A percentile compares a stretch with the other conserved stretches of the same genome.
phyloP scores from a whole-genome alignment of 306 rosid species.

The Cucurbita argyrosperma region DNA sequence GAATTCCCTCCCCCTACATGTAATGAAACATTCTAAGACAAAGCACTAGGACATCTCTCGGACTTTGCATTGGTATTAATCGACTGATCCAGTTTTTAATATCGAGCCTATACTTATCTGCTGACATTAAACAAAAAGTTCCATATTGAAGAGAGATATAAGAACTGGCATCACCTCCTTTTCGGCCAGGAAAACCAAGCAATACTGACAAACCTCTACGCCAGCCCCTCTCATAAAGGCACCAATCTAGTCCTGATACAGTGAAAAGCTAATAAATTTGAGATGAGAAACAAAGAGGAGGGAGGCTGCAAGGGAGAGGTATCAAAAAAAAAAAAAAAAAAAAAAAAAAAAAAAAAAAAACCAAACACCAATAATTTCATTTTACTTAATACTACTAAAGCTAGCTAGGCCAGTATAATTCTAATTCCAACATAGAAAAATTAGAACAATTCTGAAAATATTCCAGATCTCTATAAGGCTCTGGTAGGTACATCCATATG shows the following conservation, averaged over 20 bases:
- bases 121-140: neutral
- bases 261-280: constrained; percentile 12
- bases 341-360: neutral
- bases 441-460: neutral
- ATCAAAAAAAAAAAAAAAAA: neutral
- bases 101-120: neutral
- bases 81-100: neutral
- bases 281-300: constrained; percentile 2
- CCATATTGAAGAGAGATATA: neutral
- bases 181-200: constrained; percentile 92
- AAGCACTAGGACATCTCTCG: neutral
- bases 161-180: constrained; percentile 52
- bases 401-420: neutral
- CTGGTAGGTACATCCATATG: neutral
- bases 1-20: neutral
- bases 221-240: constrained; percentile 94
- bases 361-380: neutral
- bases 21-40: neutral
- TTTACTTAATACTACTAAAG: neutral
- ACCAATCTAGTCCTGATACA: constrained; percentile 60
- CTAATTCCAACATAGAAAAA: neutral
- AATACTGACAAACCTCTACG: constrained; percentile 55
- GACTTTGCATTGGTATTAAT: neutral
- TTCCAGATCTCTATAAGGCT: neutral
- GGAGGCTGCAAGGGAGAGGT: neutral